A percentile compares a stretch with the other conserved stretches of the same genome.
phyloP scores from a whole-genome alignment of 2,329 filamentous ascomycete genomes.

The Pyrenophora teres region DNA sequence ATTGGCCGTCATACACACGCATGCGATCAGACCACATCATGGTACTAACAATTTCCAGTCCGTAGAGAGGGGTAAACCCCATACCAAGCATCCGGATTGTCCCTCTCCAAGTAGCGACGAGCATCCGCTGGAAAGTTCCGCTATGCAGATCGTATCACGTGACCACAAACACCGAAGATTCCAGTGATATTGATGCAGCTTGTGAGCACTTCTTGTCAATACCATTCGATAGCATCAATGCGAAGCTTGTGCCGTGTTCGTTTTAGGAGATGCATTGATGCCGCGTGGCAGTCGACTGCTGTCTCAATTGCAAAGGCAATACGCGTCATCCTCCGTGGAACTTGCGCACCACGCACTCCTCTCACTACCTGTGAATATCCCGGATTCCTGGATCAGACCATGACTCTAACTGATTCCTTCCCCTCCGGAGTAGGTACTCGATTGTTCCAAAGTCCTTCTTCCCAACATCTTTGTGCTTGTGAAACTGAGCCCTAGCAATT shows the following conservation, averaged over 20 bases:
- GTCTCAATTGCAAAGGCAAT: slow-evolving; percentile 3
- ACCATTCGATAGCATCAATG: not conserved
- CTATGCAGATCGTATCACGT: slow-evolving; percentile 19
- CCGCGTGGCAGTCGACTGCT: not conserved
- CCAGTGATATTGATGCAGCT: not conserved
- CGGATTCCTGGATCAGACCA: slow-evolving; percentile 81
- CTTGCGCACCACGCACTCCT: not conserved
- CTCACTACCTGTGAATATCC: slow-evolving; percentile 52
- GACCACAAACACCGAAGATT: slow-evolving; percentile 1
- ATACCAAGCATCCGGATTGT: not conserved
- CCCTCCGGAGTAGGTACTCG: slow-evolving; percentile 83
- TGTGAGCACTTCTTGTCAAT: not conserved
- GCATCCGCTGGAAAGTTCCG: slow-evolving; percentile 12
- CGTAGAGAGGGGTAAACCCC: not conserved
- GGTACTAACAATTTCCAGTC: slow-evolving; percentile 5
- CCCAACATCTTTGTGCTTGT: slow-evolving; percentile 68
- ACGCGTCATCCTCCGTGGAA: not conserved
- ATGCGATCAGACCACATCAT: slow-evolving; percentile 3
- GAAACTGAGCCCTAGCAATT: slow-evolving; percentile 70
- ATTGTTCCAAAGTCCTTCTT: slow-evolving; percentile 87
- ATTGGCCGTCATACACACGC: slow-evolving; percentile 12
- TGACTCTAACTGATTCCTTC: slow-evolving; percentile 77
- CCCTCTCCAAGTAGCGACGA: slow-evolving; percentile 1
- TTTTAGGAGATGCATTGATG: too few species aligned
- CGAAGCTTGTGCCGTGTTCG: too few species aligned